Evolutionary conservation across 768 basidiomycete genomes (phyloP).

Genomic region (Russula ochroleuca): DNA sequence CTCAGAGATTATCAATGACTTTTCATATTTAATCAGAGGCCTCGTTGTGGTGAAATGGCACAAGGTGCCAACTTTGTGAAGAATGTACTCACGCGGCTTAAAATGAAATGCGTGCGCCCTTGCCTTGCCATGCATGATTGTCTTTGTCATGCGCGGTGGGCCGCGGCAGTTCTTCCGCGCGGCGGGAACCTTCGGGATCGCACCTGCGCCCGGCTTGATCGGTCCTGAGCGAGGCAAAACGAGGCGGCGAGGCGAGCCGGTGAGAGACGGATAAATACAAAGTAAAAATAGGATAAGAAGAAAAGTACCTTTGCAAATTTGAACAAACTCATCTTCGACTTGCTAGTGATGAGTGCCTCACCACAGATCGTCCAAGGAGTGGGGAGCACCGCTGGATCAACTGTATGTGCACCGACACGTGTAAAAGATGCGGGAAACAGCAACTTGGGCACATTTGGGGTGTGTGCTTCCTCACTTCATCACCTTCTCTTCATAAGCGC

Average conservation of each 20-base stretch:
- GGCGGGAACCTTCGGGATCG: neutral
- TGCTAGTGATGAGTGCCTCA: conserved; percentile 31
- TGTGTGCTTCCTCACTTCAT: conserved; percentile 34
- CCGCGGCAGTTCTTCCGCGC: conserved; percentile 4
- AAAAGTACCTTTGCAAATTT: neutral
- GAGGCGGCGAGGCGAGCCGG: conserved; percentile 1
- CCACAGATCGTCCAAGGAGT: conserved; percentile 34
- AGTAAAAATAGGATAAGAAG: neutral
- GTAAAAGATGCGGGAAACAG: conserved; percentile 50
- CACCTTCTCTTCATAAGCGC: conserved; percentile 5
- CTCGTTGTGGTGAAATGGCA: conserved; percentile 14
- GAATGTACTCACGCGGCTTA: neutral
- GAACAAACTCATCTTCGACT: conserved; percentile 5
- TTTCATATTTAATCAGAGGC: neutral
- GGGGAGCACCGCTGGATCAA: conserved; percentile 41
- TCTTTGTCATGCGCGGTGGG: neutral
- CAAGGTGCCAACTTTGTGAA: neutral
- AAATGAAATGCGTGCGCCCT: neutral
- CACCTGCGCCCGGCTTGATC: conserved; percentile 7
- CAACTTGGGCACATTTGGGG: conserved; percentile 70
- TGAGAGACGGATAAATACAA: neutral
- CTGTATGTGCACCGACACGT: conserved; percentile 50
- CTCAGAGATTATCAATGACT: conserved; percentile 5
- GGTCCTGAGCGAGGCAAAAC: conserved; percentile 2
- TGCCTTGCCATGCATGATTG: neutral